phyloP scores from a whole-genome alignment of 2,329 filamentous ascomycete species.

The Camillea tinctor region DNA sequence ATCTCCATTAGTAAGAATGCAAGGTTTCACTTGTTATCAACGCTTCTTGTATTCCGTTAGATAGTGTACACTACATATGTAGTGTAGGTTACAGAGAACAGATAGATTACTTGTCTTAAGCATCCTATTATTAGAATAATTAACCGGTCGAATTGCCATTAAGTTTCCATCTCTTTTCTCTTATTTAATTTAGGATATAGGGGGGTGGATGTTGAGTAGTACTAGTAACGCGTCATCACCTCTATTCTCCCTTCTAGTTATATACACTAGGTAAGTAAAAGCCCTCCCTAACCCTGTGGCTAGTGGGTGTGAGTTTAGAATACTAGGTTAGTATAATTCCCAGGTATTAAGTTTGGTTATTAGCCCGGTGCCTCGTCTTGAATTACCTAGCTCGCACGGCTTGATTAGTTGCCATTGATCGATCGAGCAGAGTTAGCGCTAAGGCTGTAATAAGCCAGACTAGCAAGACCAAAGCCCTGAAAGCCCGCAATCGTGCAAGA shows the following conservation, averaged over 20 bases:
- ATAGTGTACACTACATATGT: too few species aligned
- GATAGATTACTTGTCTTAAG: too few species aligned
- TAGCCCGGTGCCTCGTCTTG: not conserved
- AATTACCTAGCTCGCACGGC: not conserved
- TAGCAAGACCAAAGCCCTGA: not conserved
- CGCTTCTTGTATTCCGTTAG: too few species aligned
- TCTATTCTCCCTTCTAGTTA: not conserved
- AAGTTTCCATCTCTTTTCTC: not conserved
- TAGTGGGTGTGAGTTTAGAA: not conserved
- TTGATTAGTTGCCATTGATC: not conserved
- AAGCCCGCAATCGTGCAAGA: not conserved
- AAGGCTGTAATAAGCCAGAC: not conserved
- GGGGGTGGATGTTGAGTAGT: not conserved
- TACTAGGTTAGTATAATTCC: too few species aligned
- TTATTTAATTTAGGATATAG: not conserved
- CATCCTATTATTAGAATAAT: too few species aligned
- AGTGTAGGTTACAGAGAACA: too few species aligned
- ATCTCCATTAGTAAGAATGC: too few species aligned
- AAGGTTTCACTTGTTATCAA: too few species aligned
- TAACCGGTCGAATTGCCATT: not conserved
- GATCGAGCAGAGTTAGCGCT: not conserved
- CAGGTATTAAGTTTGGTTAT: not conserved
- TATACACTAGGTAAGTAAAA: too few species aligned
- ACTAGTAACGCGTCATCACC: not conserved
- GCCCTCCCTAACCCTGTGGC: not conserved